Percentiles rank a stretch among this genome's conserved stretches.
Evolutionary conservation across 169 alveolate genomes (phyloP).

Genomic region (Sarcocystis neurona): DNA sequence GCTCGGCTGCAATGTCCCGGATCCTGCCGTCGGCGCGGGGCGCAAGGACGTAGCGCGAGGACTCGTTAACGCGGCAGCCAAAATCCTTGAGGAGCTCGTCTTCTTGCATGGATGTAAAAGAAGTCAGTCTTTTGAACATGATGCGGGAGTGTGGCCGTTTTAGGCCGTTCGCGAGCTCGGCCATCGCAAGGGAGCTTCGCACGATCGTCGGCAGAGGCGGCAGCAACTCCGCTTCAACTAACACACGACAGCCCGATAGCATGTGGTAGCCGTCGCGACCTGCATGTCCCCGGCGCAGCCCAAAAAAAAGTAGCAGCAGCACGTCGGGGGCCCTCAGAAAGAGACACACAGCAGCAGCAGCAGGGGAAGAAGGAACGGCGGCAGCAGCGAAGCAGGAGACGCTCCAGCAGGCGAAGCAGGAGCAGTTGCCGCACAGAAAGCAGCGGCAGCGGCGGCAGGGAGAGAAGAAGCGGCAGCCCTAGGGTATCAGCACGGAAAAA

Average conservation of each 20-base stretch:
- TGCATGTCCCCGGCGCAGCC: too few relatives aligned
- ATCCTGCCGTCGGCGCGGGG: constrained; percentile 67
- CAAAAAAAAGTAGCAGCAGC: too few relatives aligned
- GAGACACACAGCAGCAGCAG: too few relatives aligned
- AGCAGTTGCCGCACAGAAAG: too few relatives aligned
- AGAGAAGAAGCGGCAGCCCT: too few relatives aligned
- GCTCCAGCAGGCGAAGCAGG: too few relatives aligned
- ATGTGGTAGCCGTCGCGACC: constrained; percentile 70
- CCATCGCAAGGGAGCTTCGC: constrained; percentile 70
- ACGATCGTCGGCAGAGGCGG: constrained; percentile 77
- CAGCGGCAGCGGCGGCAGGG: too few relatives aligned
- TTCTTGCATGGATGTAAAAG: constrained; percentile 61
- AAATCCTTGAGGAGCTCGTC: constrained; percentile 60
- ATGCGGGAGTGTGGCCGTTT: constrained; percentile 72
- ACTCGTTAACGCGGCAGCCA: constrained; percentile 53
- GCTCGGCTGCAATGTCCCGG: background rate
- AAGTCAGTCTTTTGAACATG: constrained; percentile 65
- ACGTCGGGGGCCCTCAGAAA: too few relatives aligned
- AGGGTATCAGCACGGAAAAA: too few relatives aligned
- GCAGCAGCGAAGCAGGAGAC: too few relatives aligned
- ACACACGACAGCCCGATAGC: constrained; percentile 66
- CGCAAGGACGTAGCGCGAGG: constrained; percentile 53
- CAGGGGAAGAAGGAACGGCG: too few relatives aligned
- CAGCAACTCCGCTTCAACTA: constrained; percentile 72
- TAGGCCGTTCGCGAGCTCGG: constrained; percentile 76